Evolutionary conservation across 2,329 filamentous ascomycete species (phyloP).

Genomic region (Didymella arachidicola): DNA sequence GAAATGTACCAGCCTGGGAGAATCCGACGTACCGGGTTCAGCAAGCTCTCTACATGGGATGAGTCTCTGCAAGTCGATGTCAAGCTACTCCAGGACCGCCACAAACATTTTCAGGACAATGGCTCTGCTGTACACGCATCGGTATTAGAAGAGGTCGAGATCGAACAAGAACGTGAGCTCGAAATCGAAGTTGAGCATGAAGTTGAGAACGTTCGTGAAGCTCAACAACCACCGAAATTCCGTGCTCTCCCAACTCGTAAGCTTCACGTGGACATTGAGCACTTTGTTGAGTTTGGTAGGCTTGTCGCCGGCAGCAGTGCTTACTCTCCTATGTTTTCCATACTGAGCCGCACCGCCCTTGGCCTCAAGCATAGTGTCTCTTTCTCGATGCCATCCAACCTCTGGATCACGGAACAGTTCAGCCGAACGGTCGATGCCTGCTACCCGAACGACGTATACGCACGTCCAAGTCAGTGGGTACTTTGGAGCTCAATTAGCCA

Average conservation of each 20-base stretch:
- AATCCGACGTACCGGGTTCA: slow-evolving; percentile 12
- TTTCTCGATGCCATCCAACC: slow-evolving; percentile 24
- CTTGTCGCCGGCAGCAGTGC: slow-evolving; percentile 49
- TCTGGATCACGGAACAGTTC: slow-evolving; percentile 60
- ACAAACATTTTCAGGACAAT: slow-evolving; percentile 53
- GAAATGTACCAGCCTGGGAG: slow-evolving; percentile 62
- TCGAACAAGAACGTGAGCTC: slow-evolving; percentile 56
- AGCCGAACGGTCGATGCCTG: slow-evolving; percentile 53
- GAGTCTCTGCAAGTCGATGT: slow-evolving; percentile 42
- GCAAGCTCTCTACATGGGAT: slow-evolving; percentile 24
- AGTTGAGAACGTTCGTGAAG: slow-evolving; percentile 57
- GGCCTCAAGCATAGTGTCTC: slow-evolving; percentile 46
- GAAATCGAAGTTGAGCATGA: slow-evolving; percentile 63
- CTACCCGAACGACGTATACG: slow-evolving; percentile 54
- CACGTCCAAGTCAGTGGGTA: slow-evolving; percentile 67
- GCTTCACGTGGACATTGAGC: slow-evolving; percentile 58
- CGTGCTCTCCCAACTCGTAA: slow-evolving; percentile 54
- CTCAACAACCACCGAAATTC: slow-evolving; percentile 57
- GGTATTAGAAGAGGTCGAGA: slow-evolving; percentile 64
- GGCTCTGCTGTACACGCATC: slow-evolving; percentile 58
- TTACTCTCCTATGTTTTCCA: slow-evolving; percentile 54
- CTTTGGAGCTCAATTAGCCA: slow-evolving; percentile 61
- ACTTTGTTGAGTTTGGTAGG: slow-evolving; percentile 58
- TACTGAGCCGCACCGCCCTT: slow-evolving; percentile 52
- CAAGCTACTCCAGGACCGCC: slow-evolving; percentile 47